Conservation (phyloP, 164 flowering plant genomes). For the Vitis labrusca region DNA sequence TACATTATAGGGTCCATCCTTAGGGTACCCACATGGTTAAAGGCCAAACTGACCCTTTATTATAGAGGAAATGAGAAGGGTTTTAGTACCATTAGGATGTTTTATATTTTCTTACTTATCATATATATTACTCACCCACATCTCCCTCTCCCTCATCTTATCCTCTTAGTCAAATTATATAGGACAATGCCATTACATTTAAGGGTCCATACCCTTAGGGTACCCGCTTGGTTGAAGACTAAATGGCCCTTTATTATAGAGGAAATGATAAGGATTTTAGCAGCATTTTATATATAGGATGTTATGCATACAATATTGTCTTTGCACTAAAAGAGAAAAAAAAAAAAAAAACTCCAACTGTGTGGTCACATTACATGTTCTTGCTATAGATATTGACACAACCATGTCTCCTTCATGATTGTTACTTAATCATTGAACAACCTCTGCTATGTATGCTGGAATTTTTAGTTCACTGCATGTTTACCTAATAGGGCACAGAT, state of each 20-base stretch:
- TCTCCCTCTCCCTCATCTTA: too few species aligned
- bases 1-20: background rate
- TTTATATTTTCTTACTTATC: too few species aligned
- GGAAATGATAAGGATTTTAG: background rate
- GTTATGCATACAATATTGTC: too few species aligned
- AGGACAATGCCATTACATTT: too few species aligned
- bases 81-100: too few species aligned
- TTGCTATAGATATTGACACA: background rate
- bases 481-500: background rate
- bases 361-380: slow-evolving; percentile 5
- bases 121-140: too few species aligned
- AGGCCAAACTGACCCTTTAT: background rate
- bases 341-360: background rate
- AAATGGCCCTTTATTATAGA: background rate
- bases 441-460: background rate
- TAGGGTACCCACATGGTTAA: background rate
- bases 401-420: slow-evolving; percentile 5
- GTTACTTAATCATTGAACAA: background rate
- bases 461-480: background rate
- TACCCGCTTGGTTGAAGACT: background rate
- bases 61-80: background rate
- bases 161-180: too few species aligned
- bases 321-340: background rate
- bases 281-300: too few species aligned
- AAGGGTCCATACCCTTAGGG: too few species aligned